A percentile compares a stretch with the other conserved stretches of the same genome.
phyloP scores from a whole-genome alignment of 202 grass and related monocot genomes.

The Schoenoplectus tabernaemontani region DNA sequence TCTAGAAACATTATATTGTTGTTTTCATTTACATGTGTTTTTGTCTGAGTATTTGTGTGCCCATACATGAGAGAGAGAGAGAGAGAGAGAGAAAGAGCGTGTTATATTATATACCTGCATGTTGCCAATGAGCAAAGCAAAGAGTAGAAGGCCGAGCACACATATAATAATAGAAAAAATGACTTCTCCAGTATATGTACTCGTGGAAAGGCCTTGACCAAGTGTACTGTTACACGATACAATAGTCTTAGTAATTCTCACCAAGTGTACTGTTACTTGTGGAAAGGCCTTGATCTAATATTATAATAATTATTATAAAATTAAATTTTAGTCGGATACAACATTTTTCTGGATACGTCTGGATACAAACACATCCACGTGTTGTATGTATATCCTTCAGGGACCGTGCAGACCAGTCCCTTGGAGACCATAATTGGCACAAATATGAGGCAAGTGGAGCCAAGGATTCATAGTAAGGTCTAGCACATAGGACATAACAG shows the following conservation, averaged over 20 bases:
- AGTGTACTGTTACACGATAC: slow-evolving; percentile 39
- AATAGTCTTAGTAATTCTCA: neutral
- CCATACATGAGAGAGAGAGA: neutral
- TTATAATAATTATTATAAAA: too few species aligned
- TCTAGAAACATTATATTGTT: neutral
- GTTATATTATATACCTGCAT: slow-evolving; percentile 76
- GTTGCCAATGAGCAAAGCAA: slow-evolving; percentile 83
- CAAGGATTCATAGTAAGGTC: too few species aligned
- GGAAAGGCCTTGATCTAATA: too few species aligned
- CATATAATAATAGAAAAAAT: slow-evolving; percentile 66
- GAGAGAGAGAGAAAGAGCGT: neutral
- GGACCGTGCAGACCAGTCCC: too few species aligned
- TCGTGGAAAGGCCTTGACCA: slow-evolving; percentile 61
- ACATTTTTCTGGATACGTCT: too few species aligned
- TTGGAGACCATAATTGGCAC: too few species aligned
- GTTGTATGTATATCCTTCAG: too few species aligned
- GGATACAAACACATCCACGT: too few species aligned
- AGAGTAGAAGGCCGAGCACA: slow-evolving; percentile 62
- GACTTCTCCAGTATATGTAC: slow-evolving; percentile 58
- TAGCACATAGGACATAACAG: too few species aligned
- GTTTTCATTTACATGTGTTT: neutral
- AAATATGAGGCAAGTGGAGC: too few species aligned
- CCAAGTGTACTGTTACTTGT: too few species aligned
- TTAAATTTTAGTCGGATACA: too few species aligned
- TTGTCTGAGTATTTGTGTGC: neutral